Evolutionary conservation across 2,329 filamentous ascomycete genomes (phyloP).

Genomic region (Nothophoma quercina): DNA sequence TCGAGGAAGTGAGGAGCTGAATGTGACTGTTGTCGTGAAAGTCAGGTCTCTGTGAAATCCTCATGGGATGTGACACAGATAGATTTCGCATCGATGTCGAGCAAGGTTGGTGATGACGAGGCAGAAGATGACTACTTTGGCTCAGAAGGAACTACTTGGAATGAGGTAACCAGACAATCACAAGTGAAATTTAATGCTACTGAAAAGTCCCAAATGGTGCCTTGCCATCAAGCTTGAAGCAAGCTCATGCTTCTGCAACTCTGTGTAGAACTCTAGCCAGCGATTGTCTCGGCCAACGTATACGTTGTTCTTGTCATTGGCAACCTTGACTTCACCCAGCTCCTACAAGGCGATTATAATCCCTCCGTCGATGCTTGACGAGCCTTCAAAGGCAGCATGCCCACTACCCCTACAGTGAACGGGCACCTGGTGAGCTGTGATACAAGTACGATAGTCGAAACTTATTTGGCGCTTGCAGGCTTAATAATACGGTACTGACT

Average conservation of each 20-base stretch:
- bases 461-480: conserved; percentile 25
- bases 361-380: conserved; percentile 42
- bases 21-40: too few species aligned
- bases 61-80: too few species aligned
- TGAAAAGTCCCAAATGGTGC: too few species aligned
- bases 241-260: conserved; percentile 37
- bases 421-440: conserved; percentile 37
- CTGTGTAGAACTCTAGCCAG: conserved; percentile 46
- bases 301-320: conserved; percentile 30
- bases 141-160: too few species aligned
- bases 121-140: too few species aligned
- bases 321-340: conserved; percentile 31
- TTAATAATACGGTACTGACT: conserved; percentile 40
- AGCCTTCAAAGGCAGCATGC: conserved; percentile 36
- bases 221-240: too few species aligned
- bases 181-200: too few species aligned
- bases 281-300: conserved; percentile 41
- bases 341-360: conserved; percentile 41
- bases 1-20: too few species aligned
- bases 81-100: too few species aligned
- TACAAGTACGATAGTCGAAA: conserved; percentile 30
- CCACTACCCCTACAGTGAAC: conserved; percentile 52
- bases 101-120: too few species aligned
- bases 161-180: too few species aligned
- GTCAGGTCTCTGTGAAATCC: too few species aligned